A percentile compares a stretch with the other conserved stretches of the same genome.
phyloP scores from a whole-genome alignment of 208 protist genomes.

The Wallacemonas rigidus region DNA sequence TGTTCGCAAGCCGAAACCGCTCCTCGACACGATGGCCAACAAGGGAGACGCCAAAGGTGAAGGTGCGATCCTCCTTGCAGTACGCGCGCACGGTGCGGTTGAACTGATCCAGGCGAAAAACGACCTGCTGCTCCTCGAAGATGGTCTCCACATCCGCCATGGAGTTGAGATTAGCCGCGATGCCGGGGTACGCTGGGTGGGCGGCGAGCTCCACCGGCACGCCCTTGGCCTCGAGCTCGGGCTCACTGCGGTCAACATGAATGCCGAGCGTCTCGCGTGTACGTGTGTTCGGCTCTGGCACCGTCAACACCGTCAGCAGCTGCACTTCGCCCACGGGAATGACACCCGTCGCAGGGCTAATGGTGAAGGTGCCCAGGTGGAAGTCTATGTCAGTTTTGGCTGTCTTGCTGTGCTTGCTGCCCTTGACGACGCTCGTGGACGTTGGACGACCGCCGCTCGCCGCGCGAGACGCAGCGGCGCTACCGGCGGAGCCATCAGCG shows the following conservation, averaged over 20 bases:
- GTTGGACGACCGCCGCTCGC: neutral
- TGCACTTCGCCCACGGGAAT: conserved; percentile 66
- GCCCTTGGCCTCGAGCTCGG: conserved; percentile 64
- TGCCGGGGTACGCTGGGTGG: conserved; percentile 93
- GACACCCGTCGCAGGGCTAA: conserved; percentile 61
- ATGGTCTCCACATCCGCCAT: conserved; percentile 87
- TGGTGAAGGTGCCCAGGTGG: conserved; percentile 74
- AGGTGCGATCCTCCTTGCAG: conserved; percentile 89
- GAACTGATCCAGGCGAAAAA: conserved; percentile 78
- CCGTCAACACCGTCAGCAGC: conserved; percentile 73
- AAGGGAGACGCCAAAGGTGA: conserved; percentile 93
- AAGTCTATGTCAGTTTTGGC: conserved; percentile 46
- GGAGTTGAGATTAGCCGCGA: conserved; percentile 87
- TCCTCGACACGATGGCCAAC: conserved; percentile 83
- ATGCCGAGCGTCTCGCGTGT: conserved; percentile 89
- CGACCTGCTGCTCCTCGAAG: conserved; percentile 97
- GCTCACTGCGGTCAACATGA: conserved; percentile 89
- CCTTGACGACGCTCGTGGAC: conserved; percentile 11
- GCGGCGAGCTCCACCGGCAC: conserved; percentile 91
- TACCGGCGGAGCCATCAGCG: neutral
- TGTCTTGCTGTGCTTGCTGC: conserved; percentile 13
- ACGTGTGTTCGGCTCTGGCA: conserved; percentile 55
- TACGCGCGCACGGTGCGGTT: conserved; percentile 75
- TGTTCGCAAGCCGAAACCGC: conserved; percentile 96
- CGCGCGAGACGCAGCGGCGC: neutral